Percentiles rank a stretch among this genome's conserved stretches.
phyloP scores from a whole-genome alignment of 225 moss, liverwort and hornwort genomes.

The Marchantia polymorpha region DNA sequence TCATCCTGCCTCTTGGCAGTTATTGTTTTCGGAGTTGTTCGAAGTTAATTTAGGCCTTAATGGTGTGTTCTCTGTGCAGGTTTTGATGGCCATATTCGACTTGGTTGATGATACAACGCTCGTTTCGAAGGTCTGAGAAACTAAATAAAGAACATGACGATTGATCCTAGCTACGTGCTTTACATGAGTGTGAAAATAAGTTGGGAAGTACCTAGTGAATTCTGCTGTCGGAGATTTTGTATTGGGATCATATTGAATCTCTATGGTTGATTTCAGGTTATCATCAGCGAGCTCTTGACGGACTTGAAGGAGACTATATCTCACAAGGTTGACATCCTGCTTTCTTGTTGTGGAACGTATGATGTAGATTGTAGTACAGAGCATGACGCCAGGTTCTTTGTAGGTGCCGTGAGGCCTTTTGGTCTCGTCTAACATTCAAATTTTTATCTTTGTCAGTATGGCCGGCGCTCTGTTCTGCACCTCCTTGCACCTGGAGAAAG shows the following conservation, averaged over 20 bases:
- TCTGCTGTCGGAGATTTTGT: neutral
- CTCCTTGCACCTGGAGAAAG: conserved; percentile 85
- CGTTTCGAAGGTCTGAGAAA: conserved; percentile 61
- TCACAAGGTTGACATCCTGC: conserved; percentile 59
- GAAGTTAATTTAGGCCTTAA: neutral
- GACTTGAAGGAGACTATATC: conserved; percentile 63
- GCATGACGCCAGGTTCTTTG: neutral
- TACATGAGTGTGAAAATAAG: neutral
- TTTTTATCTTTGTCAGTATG: conserved; percentile 48
- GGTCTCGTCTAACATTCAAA: neutral
- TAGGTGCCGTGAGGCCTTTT: neutral
- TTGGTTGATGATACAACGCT: conserved; percentile 91
- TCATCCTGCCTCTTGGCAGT: neutral
- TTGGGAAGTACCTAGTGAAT: neutral
- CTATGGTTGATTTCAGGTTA: conserved; percentile 43
- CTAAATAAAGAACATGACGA: neutral
- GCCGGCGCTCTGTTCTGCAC: conserved; percentile 79
- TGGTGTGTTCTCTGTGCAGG: conserved; percentile 42
- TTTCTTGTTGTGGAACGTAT: neutral
- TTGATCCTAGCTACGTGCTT: too few relatives aligned
- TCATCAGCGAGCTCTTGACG: conserved; percentile 78
- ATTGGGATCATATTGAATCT: neutral
- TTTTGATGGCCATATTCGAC: conserved; percentile 79
- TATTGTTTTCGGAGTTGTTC: neutral
- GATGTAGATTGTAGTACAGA: too few relatives aligned